A percentile compares a stretch with the other conserved stretches of the same genome.
These are phyloP conservation scores for Gracilariopsis chorda DNA, from an alignment of 23 red algal species.

Conservation along the genomic window DNA sequence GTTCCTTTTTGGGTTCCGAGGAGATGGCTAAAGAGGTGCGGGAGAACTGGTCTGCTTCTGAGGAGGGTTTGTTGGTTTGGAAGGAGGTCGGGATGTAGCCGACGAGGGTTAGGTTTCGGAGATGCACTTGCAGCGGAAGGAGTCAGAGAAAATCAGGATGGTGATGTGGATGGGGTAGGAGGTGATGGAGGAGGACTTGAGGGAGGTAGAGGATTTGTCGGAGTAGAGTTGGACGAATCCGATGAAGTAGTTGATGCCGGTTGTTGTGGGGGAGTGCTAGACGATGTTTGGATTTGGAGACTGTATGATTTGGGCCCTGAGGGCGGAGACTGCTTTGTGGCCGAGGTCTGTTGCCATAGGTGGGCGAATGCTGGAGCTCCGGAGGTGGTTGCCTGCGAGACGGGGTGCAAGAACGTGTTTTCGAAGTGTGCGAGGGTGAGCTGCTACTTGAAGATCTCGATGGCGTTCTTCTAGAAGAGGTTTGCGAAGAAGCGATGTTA, in stretches of 20 bases:
- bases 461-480: no score
- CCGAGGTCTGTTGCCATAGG: background rate
- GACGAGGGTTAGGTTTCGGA: background rate
- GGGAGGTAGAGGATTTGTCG: background rate
- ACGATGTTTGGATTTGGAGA: background rate
- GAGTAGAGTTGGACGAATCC: background rate
- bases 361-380: no score
- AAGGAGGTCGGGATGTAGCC: background rate
- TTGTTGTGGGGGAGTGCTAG: background rate
- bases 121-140: background rate
- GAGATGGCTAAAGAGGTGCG: background rate
- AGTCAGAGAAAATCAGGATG: background rate
- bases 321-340: background rate
- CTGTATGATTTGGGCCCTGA: background rate
- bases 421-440: no score
- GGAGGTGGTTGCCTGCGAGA: no score
- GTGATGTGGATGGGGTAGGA: background rate
- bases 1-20: background rate
- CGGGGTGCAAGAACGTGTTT: no score
- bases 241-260: background rate
- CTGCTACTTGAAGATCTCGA: no score
- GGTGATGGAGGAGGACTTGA: background rate
- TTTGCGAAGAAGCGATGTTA: no score
- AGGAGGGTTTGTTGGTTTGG: no score
- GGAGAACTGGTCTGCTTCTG: no score